Evolutionary conservation across 306 rosid species (phyloP), one percentile per base, ranked within the genome.

Genomic region (Dryas octopetala): DNA sequence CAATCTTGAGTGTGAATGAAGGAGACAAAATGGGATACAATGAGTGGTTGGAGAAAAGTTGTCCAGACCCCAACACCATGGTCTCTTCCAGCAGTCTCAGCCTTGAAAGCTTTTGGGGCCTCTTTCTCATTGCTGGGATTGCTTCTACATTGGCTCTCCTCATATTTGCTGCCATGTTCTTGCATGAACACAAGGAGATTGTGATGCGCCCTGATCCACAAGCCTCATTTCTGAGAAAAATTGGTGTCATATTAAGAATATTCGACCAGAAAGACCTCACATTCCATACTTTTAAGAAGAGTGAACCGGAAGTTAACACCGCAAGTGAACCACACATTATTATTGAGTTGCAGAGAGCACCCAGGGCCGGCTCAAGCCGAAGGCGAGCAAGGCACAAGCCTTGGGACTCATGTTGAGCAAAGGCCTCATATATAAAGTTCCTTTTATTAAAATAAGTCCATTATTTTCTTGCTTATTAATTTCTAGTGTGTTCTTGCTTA

Each of bases 31-130:
- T 89, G 84, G 78, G 48, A 71, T 28, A 48, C 17, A 88, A 86
- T 7, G 88, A 89, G 74, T 86, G 92, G 90, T 75, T 89, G 43
- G 70, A 40, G 7, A 41, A 79, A 13, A 62, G 1, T 46, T 88
- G 88, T 47, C 46, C 16, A 65, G 66, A 80, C 16, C 52, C 86
- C 9, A 71, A 23, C n/a, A 66, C 4, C 47, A 7, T 53, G 28
- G 47, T 75, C 17, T 78, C 88, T 62, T 81, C 86, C 5, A 53
- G 19, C 14, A 84, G 82, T 75, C 87, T 91, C 1, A 81, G 83
- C 59, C 80, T 87, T 1, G 75, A 80, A 2, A 86, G 91, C 76
- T 88, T 86, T 43, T 87, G 91, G 89, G 91, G 88, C 7, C 80
- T 89, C 4, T 89, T 87, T 73, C 83, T 91, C 49, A 62, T 86